phyloP scores from a whole-genome alignment of 73 alveolate genomes.

The Blepharisma japonicum region DNA sequence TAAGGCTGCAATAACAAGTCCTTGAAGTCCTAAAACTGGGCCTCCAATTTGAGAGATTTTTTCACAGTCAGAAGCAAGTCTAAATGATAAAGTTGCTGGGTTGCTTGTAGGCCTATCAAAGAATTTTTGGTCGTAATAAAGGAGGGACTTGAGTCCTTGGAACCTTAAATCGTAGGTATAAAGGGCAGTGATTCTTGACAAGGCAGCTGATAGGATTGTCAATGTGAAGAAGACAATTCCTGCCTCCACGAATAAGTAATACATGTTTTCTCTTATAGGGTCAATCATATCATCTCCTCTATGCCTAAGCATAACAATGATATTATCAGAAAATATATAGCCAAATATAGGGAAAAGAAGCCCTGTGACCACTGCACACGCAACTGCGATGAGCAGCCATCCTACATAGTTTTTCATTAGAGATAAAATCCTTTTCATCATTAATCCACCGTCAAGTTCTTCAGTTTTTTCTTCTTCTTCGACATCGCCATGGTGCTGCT shows the following conservation, averaged over 20 bases:
- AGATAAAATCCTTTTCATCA: slow-evolving; percentile 29
- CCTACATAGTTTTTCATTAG: slow-evolving; percentile 21
- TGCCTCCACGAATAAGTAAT: slow-evolving; percentile 33
- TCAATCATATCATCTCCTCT: slow-evolving; percentile 26
- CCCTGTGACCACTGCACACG: slow-evolving; percentile 33
- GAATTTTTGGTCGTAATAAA: slow-evolving; percentile 12
- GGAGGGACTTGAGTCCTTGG: not conserved
- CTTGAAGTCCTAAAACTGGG: slow-evolving; percentile 38
- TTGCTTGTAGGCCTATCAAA: slow-evolving; percentile 40
- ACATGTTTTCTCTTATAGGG: not conserved
- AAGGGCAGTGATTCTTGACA: not conserved
- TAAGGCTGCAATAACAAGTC: slow-evolving; percentile 32
- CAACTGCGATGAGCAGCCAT: slow-evolving; percentile 25
- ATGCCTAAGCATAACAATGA: slow-evolving; percentile 21
- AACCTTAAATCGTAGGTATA: not conserved
- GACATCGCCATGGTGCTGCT: not conserved
- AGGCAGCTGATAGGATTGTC: not conserved
- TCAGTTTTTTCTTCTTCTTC: not conserved
- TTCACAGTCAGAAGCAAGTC: slow-evolving; percentile 41
- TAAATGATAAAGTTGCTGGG: slow-evolving; percentile 41
- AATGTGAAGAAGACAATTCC: slow-evolving; percentile 31
- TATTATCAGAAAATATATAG: slow-evolving; percentile 28
- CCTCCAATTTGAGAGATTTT: slow-evolving; percentile 39
- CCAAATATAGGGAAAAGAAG: slow-evolving; percentile 35
- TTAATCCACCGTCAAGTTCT: slow-evolving; percentile 21